phyloP scores from a whole-genome alignment of 306 rosid genomes.

The Pueraria montana region DNA sequence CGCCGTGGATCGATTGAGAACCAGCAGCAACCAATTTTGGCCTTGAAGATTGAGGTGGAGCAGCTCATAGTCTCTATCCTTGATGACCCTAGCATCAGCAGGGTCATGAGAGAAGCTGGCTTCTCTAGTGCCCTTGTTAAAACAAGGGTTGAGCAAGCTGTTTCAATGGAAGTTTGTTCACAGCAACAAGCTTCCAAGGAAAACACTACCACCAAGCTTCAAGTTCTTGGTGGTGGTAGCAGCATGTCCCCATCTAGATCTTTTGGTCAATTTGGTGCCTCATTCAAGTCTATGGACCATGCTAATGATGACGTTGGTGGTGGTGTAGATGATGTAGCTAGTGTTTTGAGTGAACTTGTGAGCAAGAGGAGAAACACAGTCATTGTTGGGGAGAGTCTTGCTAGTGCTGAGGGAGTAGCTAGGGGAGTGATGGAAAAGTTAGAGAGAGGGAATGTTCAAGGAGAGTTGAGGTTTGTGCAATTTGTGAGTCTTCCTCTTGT shows the following conservation, averaged over 20 bases:
- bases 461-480: conserved; percentile 48
- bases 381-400: conserved; percentile 62
- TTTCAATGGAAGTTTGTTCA: conserved; percentile 61
- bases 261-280: conserved; percentile 37
- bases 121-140: conserved; percentile 53
- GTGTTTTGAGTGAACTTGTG: conserved; percentile 57
- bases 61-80: conserved; percentile 81
- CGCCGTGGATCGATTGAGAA: conserved; percentile 83
- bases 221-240: background rate
- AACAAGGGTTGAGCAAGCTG: conserved; percentile 68
- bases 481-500: conserved; percentile 67
- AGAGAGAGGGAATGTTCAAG: conserved; percentile 56
- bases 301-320: background rate
- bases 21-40: conserved; percentile 78
- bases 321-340: conserved; percentile 54
- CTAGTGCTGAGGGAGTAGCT: conserved; percentile 49
- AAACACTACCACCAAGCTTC: conserved; percentile 1
- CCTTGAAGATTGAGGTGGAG: conserved; percentile 80
- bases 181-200: conserved; percentile 37
- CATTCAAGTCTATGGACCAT: conserved; percentile 48
- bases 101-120: conserved; percentile 40
- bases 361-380: conserved; percentile 64
- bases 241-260: conserved; percentile 19
- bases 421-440: conserved; percentile 65
- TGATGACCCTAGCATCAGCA: conserved; percentile 56